phyloP scores from a whole-genome alignment of 441 rosid genomes.

The Gossypium davidsonii region DNA sequence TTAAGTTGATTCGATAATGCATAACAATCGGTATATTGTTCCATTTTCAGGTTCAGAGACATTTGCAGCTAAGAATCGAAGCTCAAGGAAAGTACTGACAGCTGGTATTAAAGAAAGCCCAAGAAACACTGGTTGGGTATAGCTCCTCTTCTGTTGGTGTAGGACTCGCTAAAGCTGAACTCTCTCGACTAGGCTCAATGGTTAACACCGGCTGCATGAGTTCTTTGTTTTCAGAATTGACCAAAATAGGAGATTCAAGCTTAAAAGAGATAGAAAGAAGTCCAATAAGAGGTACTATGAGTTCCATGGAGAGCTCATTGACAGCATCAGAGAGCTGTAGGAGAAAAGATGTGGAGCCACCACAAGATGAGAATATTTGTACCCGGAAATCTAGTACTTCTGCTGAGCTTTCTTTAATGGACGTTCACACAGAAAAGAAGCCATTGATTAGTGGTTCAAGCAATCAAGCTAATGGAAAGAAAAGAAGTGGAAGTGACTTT shows the following conservation, averaged over 20 bases:
- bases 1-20: background rate
- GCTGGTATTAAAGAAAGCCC: slow-evolving; percentile 77
- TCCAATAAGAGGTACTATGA: slow-evolving; percentile 33
- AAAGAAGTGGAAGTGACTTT: slow-evolving; percentile 34
- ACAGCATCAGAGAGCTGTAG: slow-evolving; percentile 79
- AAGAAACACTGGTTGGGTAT: slow-evolving; percentile 82
- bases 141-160: slow-evolving; percentile 49
- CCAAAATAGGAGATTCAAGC: slow-evolving; percentile 45
- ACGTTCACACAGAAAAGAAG: slow-evolving; percentile 33
- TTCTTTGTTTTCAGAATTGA: slow-evolving; percentile 65
- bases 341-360: slow-evolving; percentile 33
- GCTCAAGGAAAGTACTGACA: slow-evolving; percentile 94
- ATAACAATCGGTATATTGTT: slow-evolving; percentile 10
- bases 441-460: slow-evolving; percentile 17
- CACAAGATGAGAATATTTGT: slow-evolving; percentile 18
- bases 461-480: slow-evolving; percentile 34
- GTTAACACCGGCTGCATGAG: slow-evolving; percentile 45
- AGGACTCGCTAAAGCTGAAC: slow-evolving; percentile 71
- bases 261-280: slow-evolving; percentile 30
- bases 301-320: slow-evolving; percentile 76
- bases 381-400: slow-evolving; percentile 6
- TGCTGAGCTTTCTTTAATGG: slow-evolving; percentile 58
- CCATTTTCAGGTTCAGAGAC: slow-evolving; percentile 80
- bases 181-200: slow-evolving; percentile 63
- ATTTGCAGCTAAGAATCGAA: slow-evolving; percentile 87